phyloP scores from a whole-genome alignment of 176 grass and related monocot species.

The Lolium rigidum region DNA sequence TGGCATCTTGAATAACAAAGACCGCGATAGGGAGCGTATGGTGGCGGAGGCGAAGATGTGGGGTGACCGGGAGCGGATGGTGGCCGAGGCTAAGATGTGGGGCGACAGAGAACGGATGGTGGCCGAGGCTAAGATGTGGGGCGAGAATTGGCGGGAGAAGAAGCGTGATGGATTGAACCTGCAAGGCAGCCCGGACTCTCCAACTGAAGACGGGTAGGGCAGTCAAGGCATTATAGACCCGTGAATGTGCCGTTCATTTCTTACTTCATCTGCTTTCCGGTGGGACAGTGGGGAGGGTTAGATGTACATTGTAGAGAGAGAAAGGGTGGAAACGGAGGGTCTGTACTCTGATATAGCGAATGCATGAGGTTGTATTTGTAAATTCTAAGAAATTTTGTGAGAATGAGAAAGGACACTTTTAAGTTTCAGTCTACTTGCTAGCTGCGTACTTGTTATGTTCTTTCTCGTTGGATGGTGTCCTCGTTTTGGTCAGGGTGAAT shows the following conservation, averaged over 20 bases:
- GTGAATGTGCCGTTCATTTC: conserved; percentile 34
- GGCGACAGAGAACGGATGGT: conserved; percentile 71
- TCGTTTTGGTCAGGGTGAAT: no score
- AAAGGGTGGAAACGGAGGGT: neutral
- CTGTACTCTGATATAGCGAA: conserved; percentile 53
- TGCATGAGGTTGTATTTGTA: conserved; percentile 69
- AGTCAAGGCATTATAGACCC: neutral
- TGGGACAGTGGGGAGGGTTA: neutral
- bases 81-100: conserved; percentile 73
- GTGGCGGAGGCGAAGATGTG: conserved; percentile 85
- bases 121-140: conserved; percentile 89
- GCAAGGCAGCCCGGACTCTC: conserved; percentile 53
- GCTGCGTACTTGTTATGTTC: neutral
- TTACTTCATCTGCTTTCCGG: conserved; percentile 44
- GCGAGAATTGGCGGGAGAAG: conserved; percentile 92
- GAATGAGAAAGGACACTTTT: conserved; percentile 63
- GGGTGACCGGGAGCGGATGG: conserved; percentile 76
- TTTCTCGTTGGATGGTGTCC: neutral
- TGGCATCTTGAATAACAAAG: conserved; percentile 58
- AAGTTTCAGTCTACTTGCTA: neutral
- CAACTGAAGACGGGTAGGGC: conserved; percentile 50
- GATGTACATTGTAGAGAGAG: neutral
- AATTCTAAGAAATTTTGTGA: conserved; percentile 80
- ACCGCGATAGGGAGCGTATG: conserved; percentile 67
- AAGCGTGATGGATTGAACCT: conserved; percentile 51